Base-by-base conservation (phyloP, 2,329 filamentous ascomycete genomes). In the Grosmannia huntii region DNA sequence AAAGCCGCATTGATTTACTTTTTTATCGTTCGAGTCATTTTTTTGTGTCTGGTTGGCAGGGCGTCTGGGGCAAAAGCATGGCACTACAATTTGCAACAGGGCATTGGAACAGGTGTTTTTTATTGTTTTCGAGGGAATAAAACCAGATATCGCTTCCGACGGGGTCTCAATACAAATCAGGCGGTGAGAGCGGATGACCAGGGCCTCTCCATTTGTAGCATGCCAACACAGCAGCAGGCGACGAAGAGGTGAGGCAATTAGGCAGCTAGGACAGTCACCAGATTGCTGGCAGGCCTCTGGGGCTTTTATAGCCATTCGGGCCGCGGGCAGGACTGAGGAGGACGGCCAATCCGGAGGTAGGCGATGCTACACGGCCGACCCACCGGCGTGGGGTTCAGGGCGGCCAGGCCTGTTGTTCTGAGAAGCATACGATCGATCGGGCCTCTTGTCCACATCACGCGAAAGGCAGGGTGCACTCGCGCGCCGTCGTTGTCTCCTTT, bases 81-180 rank as follows among this genome's bases (percentile, higher is more conserved):
- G 48, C 48, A 50, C 25, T 25, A 50, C 25, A 50, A 27, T 50
- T 50, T 50, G 25, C 25, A 28, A 50, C 12, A 49, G 21, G 27
- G 46, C 46, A 49, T 49, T 25, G 46, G 23, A 49, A 25, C 46
- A 25, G 21, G 9, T 23, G 14, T 53, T 54, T 38, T 10, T 41
- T n/a, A 52, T 59, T 56, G 55, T 58, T 48, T 60, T 57, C 36
- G 4, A 51, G 7, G 23, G 36, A 28, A 54, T 10, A 54, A 25
- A 44, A 44, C 16, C 41, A 19, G 41, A 44, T n/a, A 44, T 44
- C 16, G 16, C 14, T 44, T 41, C 5, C 5, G 38, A 41, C 38
- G 38, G 14, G 19, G 38, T 14, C 7, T 41, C 31, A 44, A 9
- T 44, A 44, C 41, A 44, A 44, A 44, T 44, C 41, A 44, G 41